Percentiles rank a stretch among this genome's conserved stretches.
These are phyloP conservation scores for Nothophytophthora sp. DNA, from an alignment of 352 stramenopile genomes.

Conservation along the genomic window DNA sequence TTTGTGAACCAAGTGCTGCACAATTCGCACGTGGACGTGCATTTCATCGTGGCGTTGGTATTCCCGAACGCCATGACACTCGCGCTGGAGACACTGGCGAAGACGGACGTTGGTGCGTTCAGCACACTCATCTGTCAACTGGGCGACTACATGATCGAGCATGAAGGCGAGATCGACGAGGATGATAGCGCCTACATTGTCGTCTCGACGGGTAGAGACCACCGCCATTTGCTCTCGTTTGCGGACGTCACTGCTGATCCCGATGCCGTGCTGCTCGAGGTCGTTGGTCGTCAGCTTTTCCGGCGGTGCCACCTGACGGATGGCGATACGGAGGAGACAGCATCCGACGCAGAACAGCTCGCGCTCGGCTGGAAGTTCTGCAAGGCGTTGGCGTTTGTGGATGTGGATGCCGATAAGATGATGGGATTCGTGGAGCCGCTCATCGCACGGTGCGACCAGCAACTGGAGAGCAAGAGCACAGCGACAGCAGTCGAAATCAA, in stretches of 20 bases:
- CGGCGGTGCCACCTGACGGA: constrained; percentile 13
- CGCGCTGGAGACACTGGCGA: constrained; percentile 48
- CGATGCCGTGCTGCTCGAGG: constrained; percentile 31
- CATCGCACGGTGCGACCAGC: constrained; percentile 38
- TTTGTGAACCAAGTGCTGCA: constrained; percentile 54
- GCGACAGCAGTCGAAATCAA: constrained; percentile 8
- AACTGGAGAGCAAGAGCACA: constrained; percentile 6
- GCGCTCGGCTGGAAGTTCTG: constrained; percentile 77
- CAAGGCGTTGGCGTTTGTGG: constrained; percentile 54
- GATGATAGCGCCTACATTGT: constrained; percentile 51
- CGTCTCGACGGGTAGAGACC: constrained; percentile 25
- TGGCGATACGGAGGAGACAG: constrained; percentile 10
- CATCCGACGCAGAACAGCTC: too few species aligned
- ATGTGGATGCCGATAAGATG: constrained; percentile 38
- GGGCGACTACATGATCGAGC: constrained; percentile 45
- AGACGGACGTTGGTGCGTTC: constrained; percentile 40
- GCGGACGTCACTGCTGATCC: constrained; percentile 15
- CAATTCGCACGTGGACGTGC: constrained; percentile 46
- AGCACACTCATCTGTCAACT: constrained; percentile 53
- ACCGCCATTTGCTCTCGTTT: constrained; percentile 27
- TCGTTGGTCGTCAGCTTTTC: constrained; percentile 29
- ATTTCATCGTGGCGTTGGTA: constrained; percentile 58
- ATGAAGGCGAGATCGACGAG: constrained; percentile 44
- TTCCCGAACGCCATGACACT: constrained; percentile 59
- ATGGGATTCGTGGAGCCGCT: constrained; percentile 42